Evolutionary conservation across 495 filamentous ascomycete genomes (phyloP).

Genomic region (Bathelium albidoporum): DNA sequence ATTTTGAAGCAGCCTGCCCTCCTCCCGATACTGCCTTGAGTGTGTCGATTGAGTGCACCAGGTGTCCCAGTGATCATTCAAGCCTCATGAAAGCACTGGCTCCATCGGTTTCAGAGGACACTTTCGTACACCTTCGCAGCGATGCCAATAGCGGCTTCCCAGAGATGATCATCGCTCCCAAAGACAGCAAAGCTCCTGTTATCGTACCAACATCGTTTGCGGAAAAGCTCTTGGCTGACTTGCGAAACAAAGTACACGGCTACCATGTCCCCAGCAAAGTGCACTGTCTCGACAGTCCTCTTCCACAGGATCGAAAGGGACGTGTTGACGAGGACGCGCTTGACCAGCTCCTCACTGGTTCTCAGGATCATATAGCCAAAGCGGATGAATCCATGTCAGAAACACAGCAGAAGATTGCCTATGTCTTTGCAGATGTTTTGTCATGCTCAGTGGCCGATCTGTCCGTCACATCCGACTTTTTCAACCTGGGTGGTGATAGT

Average conservation of each 20-base stretch:
- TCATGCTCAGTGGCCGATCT: slow-evolving; percentile 22
- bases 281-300: slow-evolving; percentile 17
- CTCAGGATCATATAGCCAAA: neutral
- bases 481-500: slow-evolving; percentile 38
- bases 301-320: slow-evolving; percentile 23
- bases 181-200: neutral
- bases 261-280: slow-evolving; percentile 30
- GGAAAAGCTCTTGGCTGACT: neutral
- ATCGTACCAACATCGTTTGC: neutral
- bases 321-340: slow-evolving; percentile 23
- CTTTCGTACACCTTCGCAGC: neutral
- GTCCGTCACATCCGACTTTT: slow-evolving; percentile 29
- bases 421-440: slow-evolving; percentile 27
- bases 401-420: slow-evolving; percentile 24
- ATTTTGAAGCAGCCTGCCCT: slow-evolving; percentile 31
- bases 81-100: neutral
- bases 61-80: neutral
- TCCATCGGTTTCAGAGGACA: neutral
- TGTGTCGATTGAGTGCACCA: slow-evolving; percentile 13
- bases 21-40: slow-evolving; percentile 29
- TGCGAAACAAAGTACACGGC: slow-evolving; percentile 20
- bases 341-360: slow-evolving; percentile 10
- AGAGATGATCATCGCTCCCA: neutral
- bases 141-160: neutral
- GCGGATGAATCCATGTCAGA: neutral